Percentiles rank a stretch among this genome's conserved stretches.
These are phyloP conservation scores for Pythium phragmitis DNA, from an alignment of 352 stramenopile genomes.

Conservation along the genomic window DNA sequence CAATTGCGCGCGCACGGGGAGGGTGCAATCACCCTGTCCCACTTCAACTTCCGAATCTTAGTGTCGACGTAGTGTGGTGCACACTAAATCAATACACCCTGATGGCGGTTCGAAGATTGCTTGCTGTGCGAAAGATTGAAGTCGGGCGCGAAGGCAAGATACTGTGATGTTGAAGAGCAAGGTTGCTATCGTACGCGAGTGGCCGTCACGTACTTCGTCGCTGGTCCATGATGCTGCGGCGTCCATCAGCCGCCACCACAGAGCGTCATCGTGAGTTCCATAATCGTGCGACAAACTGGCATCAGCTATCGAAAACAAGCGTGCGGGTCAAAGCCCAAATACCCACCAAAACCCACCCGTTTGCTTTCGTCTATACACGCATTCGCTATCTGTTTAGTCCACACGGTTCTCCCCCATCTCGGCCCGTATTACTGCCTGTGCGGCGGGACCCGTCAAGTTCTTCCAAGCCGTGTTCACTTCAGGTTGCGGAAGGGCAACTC, in stretches of 20 bases:
- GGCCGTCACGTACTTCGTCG: background rate
- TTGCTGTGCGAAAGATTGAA: background rate
- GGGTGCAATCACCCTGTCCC: slow-evolving; percentile 12
- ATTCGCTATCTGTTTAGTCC: background rate
- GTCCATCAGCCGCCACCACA: background rate
- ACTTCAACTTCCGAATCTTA: slow-evolving; percentile 29
- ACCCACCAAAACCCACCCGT: slow-evolving; percentile 6
- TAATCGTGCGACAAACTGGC: slow-evolving; percentile 16
- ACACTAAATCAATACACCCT: slow-evolving; percentile 1
- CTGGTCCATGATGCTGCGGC: background rate
- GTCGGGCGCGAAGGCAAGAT: background rate
- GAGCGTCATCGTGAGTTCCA: slow-evolving; percentile 7
- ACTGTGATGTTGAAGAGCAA: background rate
- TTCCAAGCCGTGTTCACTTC: slow-evolving; percentile 17
- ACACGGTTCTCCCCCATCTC: background rate
- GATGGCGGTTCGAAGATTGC: too few species aligned
- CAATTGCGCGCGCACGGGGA: background rate
- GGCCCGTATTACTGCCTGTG: background rate
- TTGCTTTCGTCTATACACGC: background rate
- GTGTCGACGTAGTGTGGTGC: slow-evolving; percentile 4
- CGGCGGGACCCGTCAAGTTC: background rate
- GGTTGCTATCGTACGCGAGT: background rate
- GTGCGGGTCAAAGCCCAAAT: background rate
- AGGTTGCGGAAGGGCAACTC: slow-evolving; percentile 9
- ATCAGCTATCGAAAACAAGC: slow-evolving; percentile 10